Conservation (phyloP, 2,329 filamentous ascomycete species). For the Aspergillus sp. region DNA sequence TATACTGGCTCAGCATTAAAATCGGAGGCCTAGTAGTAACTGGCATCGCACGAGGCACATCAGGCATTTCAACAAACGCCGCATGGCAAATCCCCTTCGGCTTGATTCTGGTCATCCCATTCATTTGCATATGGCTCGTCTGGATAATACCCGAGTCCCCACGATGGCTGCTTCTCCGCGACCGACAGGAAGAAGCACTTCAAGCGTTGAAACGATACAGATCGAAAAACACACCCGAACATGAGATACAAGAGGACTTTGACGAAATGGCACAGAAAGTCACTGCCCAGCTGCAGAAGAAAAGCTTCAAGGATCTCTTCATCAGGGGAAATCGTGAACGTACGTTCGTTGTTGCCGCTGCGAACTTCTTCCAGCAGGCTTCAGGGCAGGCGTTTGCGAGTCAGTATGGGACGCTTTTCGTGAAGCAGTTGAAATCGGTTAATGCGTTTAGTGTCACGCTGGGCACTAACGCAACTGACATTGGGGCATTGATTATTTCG, state of each 20-base stretch:
- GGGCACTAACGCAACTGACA: not conserved
- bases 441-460: slow-evolving; percentile 4
- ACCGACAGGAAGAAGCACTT: not conserved
- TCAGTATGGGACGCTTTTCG: slow-evolving; percentile 6
- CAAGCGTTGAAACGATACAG: not conserved
- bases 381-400: slow-evolving; percentile 1
- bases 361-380: slow-evolving; percentile 7
- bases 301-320: slow-evolving; percentile 3
- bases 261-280: not conserved
- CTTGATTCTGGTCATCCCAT: slow-evolving; percentile 1
- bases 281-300: not conserved
- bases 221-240: not conserved
- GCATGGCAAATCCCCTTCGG: slow-evolving; percentile 7
- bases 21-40: slow-evolving; percentile 1
- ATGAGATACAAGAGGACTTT: not conserved
- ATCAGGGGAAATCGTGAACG: not conserved
- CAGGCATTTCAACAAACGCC: not conserved
- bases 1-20: slow-evolving; percentile 3
- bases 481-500: not conserved
- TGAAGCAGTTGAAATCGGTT: slow-evolving; percentile 5
- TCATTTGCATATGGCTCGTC: not conserved
- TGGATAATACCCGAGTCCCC: slow-evolving; percentile 9
- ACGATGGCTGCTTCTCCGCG: slow-evolving; percentile 4
- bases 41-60: not conserved
- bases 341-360: not conserved